Evolutionary conservation across 2,329 filamentous ascomycete genomes (phyloP).

Genomic region (Teratosphaeriaceae sp.): DNA sequence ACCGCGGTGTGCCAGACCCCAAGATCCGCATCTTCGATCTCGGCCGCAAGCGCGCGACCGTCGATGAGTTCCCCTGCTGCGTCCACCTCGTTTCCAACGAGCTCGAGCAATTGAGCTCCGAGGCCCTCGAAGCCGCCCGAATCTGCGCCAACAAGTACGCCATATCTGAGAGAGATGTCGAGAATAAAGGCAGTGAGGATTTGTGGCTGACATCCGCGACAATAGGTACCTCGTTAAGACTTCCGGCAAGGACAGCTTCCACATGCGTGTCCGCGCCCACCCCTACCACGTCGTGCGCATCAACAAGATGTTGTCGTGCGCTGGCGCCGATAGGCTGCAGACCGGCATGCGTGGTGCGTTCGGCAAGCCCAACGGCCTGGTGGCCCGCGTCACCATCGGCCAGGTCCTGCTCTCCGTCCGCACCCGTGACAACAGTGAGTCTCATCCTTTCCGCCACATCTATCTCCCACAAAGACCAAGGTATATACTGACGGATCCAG

Average conservation of each 20-base stretch:
- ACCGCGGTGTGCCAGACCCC: conserved; percentile 75
- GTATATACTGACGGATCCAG: conserved; percentile 38
- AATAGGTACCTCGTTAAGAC: conserved; percentile 60
- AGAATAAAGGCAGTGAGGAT: conserved; percentile 10
- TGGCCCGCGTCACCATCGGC: conserved; percentile 99
- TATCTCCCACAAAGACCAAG: too few relatives aligned
- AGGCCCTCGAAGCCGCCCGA: conserved; percentile 98
- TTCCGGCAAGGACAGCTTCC: conserved; percentile 65
- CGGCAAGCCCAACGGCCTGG: conserved; percentile 98
- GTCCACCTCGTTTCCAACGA: conserved; percentile 99
- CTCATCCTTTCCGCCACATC: too few relatives aligned
- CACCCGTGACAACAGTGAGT: conserved; percentile 85
- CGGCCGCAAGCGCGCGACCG: conserved; percentile 79
- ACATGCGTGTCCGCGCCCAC: conserved; percentile 75
- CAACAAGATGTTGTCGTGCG: conserved; percentile 99
- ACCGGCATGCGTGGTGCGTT: conserved; percentile 99
- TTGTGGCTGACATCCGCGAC: not conserved
- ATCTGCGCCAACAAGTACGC: conserved; percentile 99
- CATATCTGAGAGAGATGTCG: conserved; percentile 2
- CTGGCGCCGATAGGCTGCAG: conserved; percentile 99
- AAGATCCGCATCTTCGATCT: conserved; percentile 76
- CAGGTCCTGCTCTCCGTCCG: conserved; percentile 97
- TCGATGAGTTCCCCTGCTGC: conserved; percentile 99
- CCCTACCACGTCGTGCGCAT: conserved; percentile 99
- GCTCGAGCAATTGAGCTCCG: conserved; percentile 99